phyloP scores from a whole-genome alignment of 805 yeast genomes.

The Saccharomycopsis malanga region DNA sequence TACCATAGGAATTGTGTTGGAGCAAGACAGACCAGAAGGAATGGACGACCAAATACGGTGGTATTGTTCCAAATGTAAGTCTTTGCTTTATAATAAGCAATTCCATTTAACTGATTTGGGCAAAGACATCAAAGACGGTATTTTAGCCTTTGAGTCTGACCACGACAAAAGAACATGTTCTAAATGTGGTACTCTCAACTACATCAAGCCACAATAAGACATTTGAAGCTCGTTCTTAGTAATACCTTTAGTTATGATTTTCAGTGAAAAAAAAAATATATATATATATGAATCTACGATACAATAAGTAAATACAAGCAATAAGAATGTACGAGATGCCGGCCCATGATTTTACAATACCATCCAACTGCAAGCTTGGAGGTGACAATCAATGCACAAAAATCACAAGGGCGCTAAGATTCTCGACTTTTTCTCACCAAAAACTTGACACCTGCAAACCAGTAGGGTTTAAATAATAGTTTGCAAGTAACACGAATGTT shows the following conservation, averaged over 20 bases:
- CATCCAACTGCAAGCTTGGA: conserved; percentile 23
- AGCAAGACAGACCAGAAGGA: conserved; percentile 79
- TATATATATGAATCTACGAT: not conserved
- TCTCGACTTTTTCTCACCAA: conserved; percentile 22
- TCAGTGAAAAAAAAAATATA: not conserved
- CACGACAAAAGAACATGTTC: conserved; percentile 61
- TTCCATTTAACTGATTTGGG: conserved; percentile 81
- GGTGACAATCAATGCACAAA: conserved; percentile 17
- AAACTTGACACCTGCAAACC: conserved; percentile 22
- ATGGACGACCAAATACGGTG: conserved; percentile 71
- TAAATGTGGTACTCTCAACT: conserved; percentile 65
- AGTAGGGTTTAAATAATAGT: conserved; percentile 9
- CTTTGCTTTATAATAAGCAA: conserved; percentile 56
- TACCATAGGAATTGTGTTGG: conserved; percentile 86
- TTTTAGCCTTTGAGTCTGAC: conserved; percentile 59
- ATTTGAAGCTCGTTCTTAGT: too few relatives aligned
- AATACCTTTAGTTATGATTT: not conserved
- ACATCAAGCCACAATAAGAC: conserved; percentile 50
- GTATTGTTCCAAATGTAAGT: conserved; percentile 72
- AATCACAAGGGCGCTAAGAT: conserved; percentile 22
- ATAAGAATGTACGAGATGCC: conserved; percentile 23
- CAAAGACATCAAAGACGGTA: conserved; percentile 82
- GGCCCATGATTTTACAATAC: conserved; percentile 23
- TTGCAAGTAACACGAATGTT: conserved; percentile 22
- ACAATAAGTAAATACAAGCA: too few relatives aligned